These are phyloP conservation scores for Hyaloscypha variabilis DNA, from an alignment of 495 filamentous ascomycete species.

Conservation along the genomic window DNA sequence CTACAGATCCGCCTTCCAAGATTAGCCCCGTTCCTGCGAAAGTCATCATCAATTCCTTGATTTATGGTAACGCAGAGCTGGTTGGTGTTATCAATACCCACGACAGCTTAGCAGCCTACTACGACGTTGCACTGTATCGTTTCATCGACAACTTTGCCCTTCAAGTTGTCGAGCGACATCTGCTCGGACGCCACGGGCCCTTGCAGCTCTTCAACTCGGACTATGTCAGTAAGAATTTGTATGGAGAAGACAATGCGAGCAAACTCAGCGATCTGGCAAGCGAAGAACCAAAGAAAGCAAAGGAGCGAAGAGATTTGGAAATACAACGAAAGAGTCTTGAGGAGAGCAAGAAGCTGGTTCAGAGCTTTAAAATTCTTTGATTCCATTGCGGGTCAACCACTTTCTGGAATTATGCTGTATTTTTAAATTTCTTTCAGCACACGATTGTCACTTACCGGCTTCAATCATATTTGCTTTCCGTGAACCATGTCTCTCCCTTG, in stretches of 20 bases:
- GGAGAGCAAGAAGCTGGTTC: conserved; percentile 33
- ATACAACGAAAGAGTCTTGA: conserved; percentile 47
- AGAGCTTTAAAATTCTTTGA: conserved; percentile 15
- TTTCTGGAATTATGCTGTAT: no score
- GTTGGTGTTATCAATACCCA: conserved; percentile 27
- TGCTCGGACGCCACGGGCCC: conserved; percentile 17
- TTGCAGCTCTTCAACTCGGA: conserved; percentile 15
- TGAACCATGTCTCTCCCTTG: not conserved
- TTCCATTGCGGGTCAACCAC: no score
- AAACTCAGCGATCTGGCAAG: conserved; percentile 50
- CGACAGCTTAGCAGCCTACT: conserved; percentile 42
- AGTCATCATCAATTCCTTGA: conserved; percentile 2
- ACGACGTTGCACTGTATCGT: conserved; percentile 44
- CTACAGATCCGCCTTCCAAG: not conserved
- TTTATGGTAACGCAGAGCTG: conserved; percentile 3
- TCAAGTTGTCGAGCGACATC: conserved; percentile 29
- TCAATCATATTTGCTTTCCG: not conserved
- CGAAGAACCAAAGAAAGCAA: conserved; percentile 39
- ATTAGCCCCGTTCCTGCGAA: conserved; percentile 1
- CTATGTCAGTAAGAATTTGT: conserved; percentile 34
- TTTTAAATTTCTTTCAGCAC: no score
- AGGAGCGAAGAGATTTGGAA: conserved; percentile 38
- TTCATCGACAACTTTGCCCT: conserved; percentile 45
- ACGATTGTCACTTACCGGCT: not conserved
- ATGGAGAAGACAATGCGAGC: conserved; percentile 37